These are phyloP conservation scores for Salix koriyanagi DNA, from an alignment of 345 rosid species.

Conservation along the genomic window DNA sequence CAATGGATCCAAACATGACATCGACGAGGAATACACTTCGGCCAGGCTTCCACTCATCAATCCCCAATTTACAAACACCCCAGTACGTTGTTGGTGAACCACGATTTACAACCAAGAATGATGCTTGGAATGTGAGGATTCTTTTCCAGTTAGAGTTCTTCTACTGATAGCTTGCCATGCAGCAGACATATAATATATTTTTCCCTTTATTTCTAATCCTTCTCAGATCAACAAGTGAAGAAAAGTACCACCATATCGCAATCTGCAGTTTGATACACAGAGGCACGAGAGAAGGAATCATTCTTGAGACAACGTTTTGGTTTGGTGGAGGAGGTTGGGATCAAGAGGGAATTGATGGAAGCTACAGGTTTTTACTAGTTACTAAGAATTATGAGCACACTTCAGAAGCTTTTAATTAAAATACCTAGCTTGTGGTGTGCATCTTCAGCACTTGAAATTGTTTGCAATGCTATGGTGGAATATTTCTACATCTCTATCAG, in stretches of 20 bases:
- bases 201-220: not conserved
- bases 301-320: not conserved
- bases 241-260: not conserved
- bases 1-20: conserved; percentile 17
- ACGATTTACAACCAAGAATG: conserved; percentile 3
- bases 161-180: not conserved
- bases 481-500: not conserved
- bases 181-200: not conserved
- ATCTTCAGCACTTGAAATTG: not conserved
- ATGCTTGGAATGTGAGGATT: conserved; percentile 27
- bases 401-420: not conserved
- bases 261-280: not conserved
- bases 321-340: not conserved
- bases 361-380: not conserved
- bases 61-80: conserved; percentile 17
- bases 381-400: not conserved
- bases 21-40: conserved; percentile 26
- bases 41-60: conserved; percentile 36
- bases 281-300: not conserved
- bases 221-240: conserved; percentile 6
- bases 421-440: not conserved
- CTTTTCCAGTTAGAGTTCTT: not conserved
- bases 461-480: not conserved
- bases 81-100: conserved; percentile 22
- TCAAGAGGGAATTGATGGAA: not conserved